phyloP scores from a whole-genome alignment of 108 stramenopile genomes.

The Skeletonema costatum region DNA sequence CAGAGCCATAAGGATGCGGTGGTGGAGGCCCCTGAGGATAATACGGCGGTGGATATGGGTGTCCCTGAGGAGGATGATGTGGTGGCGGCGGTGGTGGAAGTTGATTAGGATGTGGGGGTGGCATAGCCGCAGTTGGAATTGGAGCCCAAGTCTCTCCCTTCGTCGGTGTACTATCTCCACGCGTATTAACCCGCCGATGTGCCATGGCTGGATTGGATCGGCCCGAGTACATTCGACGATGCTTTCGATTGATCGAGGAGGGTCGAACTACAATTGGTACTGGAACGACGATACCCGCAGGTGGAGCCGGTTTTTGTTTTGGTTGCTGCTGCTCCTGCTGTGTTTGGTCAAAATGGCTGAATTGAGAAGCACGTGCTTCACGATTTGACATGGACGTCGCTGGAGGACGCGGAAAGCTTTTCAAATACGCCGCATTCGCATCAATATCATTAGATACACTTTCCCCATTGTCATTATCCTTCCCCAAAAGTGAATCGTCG shows the following conservation, averaged over 20 bases:
- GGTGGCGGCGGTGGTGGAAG: slow-evolving; percentile 17
- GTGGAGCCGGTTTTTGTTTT: background rate
- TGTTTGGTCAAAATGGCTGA: background rate
- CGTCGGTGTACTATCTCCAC: slow-evolving; percentile 43
- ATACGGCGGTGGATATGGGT: slow-evolving; percentile 15
- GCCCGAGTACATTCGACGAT: slow-evolving; percentile 69
- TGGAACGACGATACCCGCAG: slow-evolving; percentile 1
- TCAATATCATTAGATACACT: too few relatives aligned
- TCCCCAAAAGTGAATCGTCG: background rate
- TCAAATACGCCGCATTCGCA: background rate
- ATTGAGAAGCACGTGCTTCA: background rate
- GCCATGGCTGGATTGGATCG: slow-evolving; percentile 63
- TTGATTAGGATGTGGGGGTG: slow-evolving; percentile 14
- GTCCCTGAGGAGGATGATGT: slow-evolving; percentile 1
- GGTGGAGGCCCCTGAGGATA: slow-evolving; percentile 21
- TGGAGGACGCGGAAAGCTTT: background rate
- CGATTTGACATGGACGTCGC: background rate
- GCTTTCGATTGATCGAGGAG: slow-evolving; percentile 44
- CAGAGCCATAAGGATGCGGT: slow-evolving; percentile 15
- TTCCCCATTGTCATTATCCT: background rate
- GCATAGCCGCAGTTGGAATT: background rate
- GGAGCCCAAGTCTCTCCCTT: slow-evolving; percentile 1
- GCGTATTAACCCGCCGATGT: slow-evolving; percentile 73
- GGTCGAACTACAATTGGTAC: slow-evolving; percentile 1
- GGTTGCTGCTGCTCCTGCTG: background rate